These are phyloP conservation scores for Triticum timopheevii DNA, from an alignment of 176 grass and related monocot species.

Conservation along the genomic window DNA sequence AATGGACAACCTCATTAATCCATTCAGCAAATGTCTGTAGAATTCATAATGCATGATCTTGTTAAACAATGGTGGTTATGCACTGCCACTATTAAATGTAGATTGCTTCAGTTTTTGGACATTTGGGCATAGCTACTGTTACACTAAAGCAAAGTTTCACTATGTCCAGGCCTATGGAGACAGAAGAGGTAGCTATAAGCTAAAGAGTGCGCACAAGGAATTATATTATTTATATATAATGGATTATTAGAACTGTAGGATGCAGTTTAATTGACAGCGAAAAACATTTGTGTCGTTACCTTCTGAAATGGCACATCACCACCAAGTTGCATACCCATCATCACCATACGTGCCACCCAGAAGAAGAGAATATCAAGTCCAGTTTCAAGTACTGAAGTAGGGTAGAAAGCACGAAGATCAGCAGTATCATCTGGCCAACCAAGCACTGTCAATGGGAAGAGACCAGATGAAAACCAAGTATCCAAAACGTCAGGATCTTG, in stretches of 20 bases:
- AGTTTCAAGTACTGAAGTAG: conserved; percentile 83
- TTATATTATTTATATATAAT: neutral
- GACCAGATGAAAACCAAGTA: conserved; percentile 89
- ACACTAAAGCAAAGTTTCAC: neutral
- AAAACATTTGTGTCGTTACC: conserved; percentile 36
- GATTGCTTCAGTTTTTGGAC: neutral
- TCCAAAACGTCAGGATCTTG: conserved; percentile 92
- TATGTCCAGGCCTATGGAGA: neutral
- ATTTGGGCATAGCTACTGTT: neutral
- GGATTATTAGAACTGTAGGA: neutral
- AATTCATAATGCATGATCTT: neutral
- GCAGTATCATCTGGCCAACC: conserved; percentile 78
- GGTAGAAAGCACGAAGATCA: conserved; percentile 75
- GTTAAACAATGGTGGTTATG: neutral
- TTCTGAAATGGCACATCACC: conserved; percentile 80
- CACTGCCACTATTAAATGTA: neutral
- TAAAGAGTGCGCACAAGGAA: neutral
- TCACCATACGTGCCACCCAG: conserved; percentile 94
- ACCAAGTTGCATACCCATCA: conserved; percentile 84
- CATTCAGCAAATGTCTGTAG: neutral
- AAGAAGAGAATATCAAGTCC: conserved; percentile 92
- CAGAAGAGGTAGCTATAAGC: neutral
- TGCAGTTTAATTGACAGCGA: neutral
- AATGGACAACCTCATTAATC: neutral
- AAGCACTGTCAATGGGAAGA: conserved; percentile 76